A percentile compares a stretch with the other conserved stretches of the same genome.
These are phyloP conservation scores for Sugiyamaella sp. DNA, from an alignment of 1,139 yeast genomes.

Conservation along the genomic window DNA sequence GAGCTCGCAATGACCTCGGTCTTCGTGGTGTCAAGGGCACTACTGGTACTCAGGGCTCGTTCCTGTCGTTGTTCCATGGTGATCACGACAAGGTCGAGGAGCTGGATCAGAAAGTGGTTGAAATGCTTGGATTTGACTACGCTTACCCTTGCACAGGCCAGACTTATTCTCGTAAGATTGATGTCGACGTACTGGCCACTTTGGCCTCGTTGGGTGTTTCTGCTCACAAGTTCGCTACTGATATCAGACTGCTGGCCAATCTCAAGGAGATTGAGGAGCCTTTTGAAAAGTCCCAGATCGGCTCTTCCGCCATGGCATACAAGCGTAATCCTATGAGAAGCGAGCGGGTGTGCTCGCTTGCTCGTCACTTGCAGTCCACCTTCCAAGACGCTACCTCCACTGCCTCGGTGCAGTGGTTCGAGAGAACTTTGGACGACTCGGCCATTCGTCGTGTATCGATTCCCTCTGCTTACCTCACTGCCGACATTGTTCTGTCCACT, in stretches of 20 bases:
- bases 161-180: conserved; percentile 97
- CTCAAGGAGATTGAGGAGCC: conserved; percentile 98
- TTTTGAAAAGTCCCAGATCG: conserved; percentile 95
- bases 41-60: conserved; percentile 98
- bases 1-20: conserved; percentile 96
- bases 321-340: conserved; percentile 99
- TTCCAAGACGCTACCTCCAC: conserved; percentile 94
- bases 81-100: conserved; percentile 95
- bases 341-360: conserved; percentile 96
- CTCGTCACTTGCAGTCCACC: conserved; percentile 92
- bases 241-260: conserved; percentile 92
- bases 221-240: conserved; percentile 98
- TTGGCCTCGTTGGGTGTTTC: conserved; percentile 94
- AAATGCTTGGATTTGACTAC: conserved; percentile 87
- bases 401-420: conserved; percentile 99
- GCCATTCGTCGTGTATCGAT: conserved; percentile 97
- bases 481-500: conserved; percentile 90
- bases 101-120: conserved; percentile 88
- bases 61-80: conserved; percentile 92
- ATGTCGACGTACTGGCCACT: conserved; percentile 90
- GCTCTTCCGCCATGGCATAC: conserved; percentile 98
- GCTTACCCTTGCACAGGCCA: conserved; percentile 99
- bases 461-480: conserved; percentile 95
- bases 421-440: conserved; percentile 97
- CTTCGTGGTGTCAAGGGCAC: conserved; percentile 99